Percentiles rank a stretch among this genome's conserved stretches.
Evolutionary conservation across 2,329 filamentous ascomycete genomes (phyloP).

Genomic region (Neurospora crassa): DNA sequence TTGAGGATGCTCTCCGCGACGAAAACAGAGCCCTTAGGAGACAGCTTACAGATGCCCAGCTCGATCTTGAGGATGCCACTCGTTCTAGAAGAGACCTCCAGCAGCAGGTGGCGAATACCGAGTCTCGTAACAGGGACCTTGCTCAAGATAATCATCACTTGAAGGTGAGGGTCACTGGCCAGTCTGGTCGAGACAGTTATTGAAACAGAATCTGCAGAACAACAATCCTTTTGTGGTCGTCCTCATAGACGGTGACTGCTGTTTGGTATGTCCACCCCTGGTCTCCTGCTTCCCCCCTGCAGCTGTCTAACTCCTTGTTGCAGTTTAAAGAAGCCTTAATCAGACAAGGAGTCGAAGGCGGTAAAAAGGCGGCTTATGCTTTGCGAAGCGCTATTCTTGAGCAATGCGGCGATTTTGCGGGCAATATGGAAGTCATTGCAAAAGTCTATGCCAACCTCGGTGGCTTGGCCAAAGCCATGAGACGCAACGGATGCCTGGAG

Average conservation of each 20-base stretch:
- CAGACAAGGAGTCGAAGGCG: constrained; percentile 44
- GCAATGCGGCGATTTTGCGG: constrained; percentile 32
- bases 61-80: constrained; percentile 42
- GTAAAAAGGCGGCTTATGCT: constrained; percentile 40
- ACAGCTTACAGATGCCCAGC: constrained; percentile 32
- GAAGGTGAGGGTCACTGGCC: constrained; percentile 30
- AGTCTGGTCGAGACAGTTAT: constrained; percentile 9
- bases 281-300: background rate
- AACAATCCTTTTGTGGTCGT: constrained; percentile 51
- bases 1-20: constrained; percentile 32
- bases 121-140: constrained; percentile 26
- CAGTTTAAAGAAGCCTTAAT: constrained; percentile 51
- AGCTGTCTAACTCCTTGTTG: background rate
- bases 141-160: constrained; percentile 31
- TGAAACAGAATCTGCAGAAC: constrained; percentile 28
- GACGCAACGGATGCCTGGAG: constrained; percentile 35
- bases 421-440: constrained; percentile 47
- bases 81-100: constrained; percentile 41
- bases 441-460: constrained; percentile 47
- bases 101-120: constrained; percentile 32
- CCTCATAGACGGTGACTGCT: constrained; percentile 53
- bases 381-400: constrained; percentile 39
- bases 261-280: constrained; percentile 37
- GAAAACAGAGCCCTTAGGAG: constrained; percentile 35
- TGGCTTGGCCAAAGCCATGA: constrained; percentile 40